Evolutionary conservation across 2,329 filamentous ascomycete genomes (phyloP), one percentile per base, ranked within the genome.

Genomic region (Pseudocercospora fijiensis): DNA sequence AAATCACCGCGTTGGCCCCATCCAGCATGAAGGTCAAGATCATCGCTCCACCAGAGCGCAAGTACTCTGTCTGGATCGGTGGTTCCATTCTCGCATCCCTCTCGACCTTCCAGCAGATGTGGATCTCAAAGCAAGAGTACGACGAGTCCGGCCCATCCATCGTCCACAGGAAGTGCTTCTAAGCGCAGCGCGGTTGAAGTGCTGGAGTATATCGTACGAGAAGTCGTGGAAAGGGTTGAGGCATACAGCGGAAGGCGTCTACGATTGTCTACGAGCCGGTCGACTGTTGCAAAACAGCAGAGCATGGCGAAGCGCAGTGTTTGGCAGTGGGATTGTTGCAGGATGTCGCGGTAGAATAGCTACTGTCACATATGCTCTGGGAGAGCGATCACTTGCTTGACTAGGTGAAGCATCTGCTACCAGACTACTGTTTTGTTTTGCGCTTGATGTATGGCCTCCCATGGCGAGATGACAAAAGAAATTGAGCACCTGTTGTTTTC

Each of bases 1-100:
- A 99, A 88, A 98, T 99, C 82, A 98, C 93, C 81, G 90, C 93
- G 80, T 91, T 99, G 84, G 95, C 95, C 80, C 95, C 95, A 79
- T 98, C 95, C 73, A 97, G 93, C 79, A 98, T 99, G 95, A 98
- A 98, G 92, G 94, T 99, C 88, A 98, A 98, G 91, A 98, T 99
- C 85, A 98, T 99, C 81, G 95, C 95, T 85, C 95, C 95, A 76
- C 95, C 95, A 75, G 95, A 99, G 91, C 92, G 95, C 85, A 99
- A 99, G 89, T 99, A 99, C 92, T 98, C 95, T 71, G 95, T 99
- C 87, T 99, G 95, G 95, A 99, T 99, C 82, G 95, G 95, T 95
- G 95, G 95, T 88, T 99, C 95, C 83, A 99, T 99, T 85, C 85
- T 99, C 79, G 95, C 95, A 76, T 99, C 95, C 71, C 91, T 99